These are phyloP conservation scores for Umbelopsis sp. DNA, from an alignment of 192 early-diverging fungal genomes.

Conservation along the genomic window DNA sequence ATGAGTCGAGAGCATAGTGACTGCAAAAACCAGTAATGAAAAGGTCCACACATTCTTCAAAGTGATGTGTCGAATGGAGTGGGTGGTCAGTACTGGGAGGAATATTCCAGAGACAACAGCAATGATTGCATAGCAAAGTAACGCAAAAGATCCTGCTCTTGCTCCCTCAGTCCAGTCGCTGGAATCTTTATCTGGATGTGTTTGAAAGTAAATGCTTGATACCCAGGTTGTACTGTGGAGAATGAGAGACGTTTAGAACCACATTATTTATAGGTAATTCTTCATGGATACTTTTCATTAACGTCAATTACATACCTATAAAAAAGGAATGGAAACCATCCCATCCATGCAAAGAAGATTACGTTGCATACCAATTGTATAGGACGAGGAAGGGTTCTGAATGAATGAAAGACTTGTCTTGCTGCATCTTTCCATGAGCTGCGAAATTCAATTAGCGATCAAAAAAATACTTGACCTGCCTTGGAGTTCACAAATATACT, in stretches of 20 bases:
- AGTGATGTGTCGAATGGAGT: neutral
- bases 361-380: slow-evolving; percentile 81
- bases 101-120: slow-evolving; percentile 64
- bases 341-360: slow-evolving; percentile 95
- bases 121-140: slow-evolving; percentile 76
- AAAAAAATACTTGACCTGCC: neutral
- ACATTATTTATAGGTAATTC: neutral
- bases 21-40: neutral
- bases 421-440: slow-evolving; percentile 46
- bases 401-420: slow-evolving; percentile 49
- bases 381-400: slow-evolving; percentile 66
- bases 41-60: neutral
- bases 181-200: slow-evolving; percentile 4
- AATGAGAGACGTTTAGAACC: neutral
- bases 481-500: neutral
- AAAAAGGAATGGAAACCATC: slow-evolving; percentile 95
- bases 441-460: neutral
- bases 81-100: slow-evolving; percentile 48
- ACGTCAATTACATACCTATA: slow-evolving; percentile 55
- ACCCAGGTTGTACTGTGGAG: slow-evolving; percentile 66
- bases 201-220: slow-evolving; percentile 48
- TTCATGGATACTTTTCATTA: no score
- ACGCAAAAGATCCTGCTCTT: slow-evolving; percentile 82
- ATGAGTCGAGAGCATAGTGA: neutral
- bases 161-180: slow-evolving; percentile 51